Evolutionary conservation across 2,329 filamentous ascomycete species (phyloP), one percentile per base, ranked within the genome.

Genomic region (Stylonectria norvegica): DNA sequence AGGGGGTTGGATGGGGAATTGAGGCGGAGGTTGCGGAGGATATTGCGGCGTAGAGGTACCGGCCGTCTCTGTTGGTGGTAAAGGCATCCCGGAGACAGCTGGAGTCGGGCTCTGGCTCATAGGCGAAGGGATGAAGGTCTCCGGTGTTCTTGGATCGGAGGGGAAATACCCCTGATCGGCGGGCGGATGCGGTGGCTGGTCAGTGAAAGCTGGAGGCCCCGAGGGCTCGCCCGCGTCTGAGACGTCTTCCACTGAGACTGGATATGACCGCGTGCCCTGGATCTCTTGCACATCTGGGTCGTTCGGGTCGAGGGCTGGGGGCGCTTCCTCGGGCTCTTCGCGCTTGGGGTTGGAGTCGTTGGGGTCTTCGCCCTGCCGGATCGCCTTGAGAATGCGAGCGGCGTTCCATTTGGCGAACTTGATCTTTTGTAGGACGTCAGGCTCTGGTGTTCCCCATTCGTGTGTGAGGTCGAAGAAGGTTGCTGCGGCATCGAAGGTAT

Each of bases 391-490:
- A 58, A 98, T 98, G 42, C 93, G 81, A 23, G 91, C 71, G 2
- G 91, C 90, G 63, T 97, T 94, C 76, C 88, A 98, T 65, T 97
- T 98, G 29, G 91, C 89, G 61, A 88, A 98, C 63, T 94, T 96
- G 66, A 91, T 89, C 72, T 95, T 97, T 39, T 89, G 79, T 27
- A 81, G 74, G 15, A 83, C 80, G 58, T 97, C 89, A 1, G 78
- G 67, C 22, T 95, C 87, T 9, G 83, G 69, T 0, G 78, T 67
- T 5, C 81, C 84, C 89, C 91, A 98, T 56, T 95, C 85, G 49
- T 83, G 83, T 40, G 88, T 77, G 5, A 97, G 73, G 52, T 96
- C 89, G 57, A 97, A 82, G 63, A 98, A 97, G 0, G 89, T 95
- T 0, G 88, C 84, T 0, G 93, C 88, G 2, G 94, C 93, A 59